phyloP scores from a whole-genome alignment of 2,329 filamentous ascomycete genomes.

The Sporothrix brunneoviolacea region DNA sequence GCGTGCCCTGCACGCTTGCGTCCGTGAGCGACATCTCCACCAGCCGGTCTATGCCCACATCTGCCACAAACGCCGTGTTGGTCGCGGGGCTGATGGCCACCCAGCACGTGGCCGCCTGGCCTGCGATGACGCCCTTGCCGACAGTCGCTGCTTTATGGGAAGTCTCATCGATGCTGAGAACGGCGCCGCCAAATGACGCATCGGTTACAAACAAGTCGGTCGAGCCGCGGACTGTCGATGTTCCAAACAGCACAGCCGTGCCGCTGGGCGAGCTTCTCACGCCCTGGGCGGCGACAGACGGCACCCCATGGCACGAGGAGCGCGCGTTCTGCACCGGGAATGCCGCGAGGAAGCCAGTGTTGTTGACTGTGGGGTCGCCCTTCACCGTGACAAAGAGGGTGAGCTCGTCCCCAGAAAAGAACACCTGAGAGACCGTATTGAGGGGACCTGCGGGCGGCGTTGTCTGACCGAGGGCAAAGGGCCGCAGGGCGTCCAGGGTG shows the following conservation, averaged over 20 bases:
- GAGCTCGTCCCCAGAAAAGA: constrained; percentile 50
- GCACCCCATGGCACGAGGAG: not conserved
- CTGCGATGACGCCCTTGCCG: constrained; percentile 36
- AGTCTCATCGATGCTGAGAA: constrained; percentile 35
- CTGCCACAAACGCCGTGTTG: constrained; percentile 50
- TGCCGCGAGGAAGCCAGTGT: constrained; percentile 48
- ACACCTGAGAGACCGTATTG: constrained; percentile 54
- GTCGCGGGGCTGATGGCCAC: constrained; percentile 41
- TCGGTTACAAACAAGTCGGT: constrained; percentile 48
- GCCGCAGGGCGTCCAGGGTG: constrained; percentile 38
- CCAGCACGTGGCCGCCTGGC: constrained; percentile 55
- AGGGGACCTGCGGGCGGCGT: constrained; percentile 52
- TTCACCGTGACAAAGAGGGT: constrained; percentile 53
- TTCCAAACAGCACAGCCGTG: constrained; percentile 52
- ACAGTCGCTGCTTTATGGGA: constrained; percentile 28
- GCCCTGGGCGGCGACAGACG: constrained; percentile 23
- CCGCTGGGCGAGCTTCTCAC: constrained; percentile 39
- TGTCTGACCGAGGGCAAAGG: constrained; percentile 46
- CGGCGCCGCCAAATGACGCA: constrained; percentile 48
- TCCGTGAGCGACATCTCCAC: constrained; percentile 49
- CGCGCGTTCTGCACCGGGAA: constrained; percentile 35
- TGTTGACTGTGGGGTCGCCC: constrained; percentile 48
- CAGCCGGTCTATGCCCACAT: constrained; percentile 44
- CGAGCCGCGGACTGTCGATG: constrained; percentile 37
- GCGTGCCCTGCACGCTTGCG: constrained; percentile 37